These are phyloP conservation scores for Aspergillus bertholletiae DNA, from an alignment of 495 filamentous ascomycete species.

Conservation along the genomic window DNA sequence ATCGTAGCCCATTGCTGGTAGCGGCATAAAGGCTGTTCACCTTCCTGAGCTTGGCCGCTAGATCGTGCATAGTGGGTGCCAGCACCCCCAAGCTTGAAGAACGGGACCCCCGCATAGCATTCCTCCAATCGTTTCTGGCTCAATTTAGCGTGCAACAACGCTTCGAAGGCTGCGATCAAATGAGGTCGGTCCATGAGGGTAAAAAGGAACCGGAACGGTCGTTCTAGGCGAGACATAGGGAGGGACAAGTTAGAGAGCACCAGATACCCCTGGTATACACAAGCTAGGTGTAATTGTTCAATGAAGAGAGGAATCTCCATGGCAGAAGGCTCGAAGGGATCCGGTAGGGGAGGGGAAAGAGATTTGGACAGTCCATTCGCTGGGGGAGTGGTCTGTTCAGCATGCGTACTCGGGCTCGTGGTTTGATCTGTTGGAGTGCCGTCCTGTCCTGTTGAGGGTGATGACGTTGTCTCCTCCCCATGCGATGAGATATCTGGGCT, in stretches of 20 bases:
- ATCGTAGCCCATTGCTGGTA: conserved; percentile 29
- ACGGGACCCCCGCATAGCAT: conserved; percentile 52
- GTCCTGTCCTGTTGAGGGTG: not conserved
- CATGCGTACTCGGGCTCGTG: not conserved
- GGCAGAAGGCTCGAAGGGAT: conserved; percentile 38
- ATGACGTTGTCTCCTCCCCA: not conserved
- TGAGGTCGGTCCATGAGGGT: conserved; percentile 49
- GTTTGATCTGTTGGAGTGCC: not conserved
- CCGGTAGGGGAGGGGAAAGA: conserved; percentile 1
- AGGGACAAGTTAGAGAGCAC: conserved; percentile 52
- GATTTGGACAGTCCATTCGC: not conserved
- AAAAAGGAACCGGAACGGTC: conserved; percentile 65
- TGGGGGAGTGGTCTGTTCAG: not conserved
- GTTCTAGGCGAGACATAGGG: conserved; percentile 44
- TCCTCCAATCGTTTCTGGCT: conserved; percentile 41
- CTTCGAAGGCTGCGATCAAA: conserved; percentile 42
- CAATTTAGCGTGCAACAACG: conserved; percentile 21
- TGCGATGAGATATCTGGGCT: conserved; percentile 2
- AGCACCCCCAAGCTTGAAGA: conserved; percentile 61
- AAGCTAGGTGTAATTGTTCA: conserved; percentile 60
- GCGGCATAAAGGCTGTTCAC: conserved; percentile 5
- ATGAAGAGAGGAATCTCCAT: conserved; percentile 52
- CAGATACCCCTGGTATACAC: conserved; percentile 55
- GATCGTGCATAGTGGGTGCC: conserved; percentile 56
- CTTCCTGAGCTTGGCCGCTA: conserved; percentile 20